Base-by-base conservation (phyloP, 208 protist species). In the Trypanosoma boissoni region DNA sequence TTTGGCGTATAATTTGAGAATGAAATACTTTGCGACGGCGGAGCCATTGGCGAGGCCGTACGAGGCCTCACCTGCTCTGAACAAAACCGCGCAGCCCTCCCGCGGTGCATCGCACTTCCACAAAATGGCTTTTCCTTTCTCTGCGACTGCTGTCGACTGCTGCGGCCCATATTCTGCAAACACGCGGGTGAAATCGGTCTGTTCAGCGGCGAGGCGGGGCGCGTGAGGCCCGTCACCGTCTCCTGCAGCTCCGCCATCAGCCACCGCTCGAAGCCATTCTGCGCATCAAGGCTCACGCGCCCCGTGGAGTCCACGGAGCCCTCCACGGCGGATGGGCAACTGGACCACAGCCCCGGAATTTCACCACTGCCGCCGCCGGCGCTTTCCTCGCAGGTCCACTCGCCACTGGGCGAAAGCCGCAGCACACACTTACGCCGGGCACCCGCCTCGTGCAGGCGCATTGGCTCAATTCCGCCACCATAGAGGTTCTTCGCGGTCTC, bases 191-290 rank as follows among this genome's bases (percentile, higher is more conserved):
- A n/a, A n/a, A n/a, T n/a, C n/a, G 34, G 34, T 9, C 50, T 9
- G 34, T n/a, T 44, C 23, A 9, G 16, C 8, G 10, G 50, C 24
- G 37, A 10, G 12, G 18, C 9, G 16, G 49, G 32, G 20, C 48
- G 37, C 23, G 41, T 27, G 52, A 79, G 58, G 21, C 71, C 66
- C 41, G 64, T 57, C 73, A 79, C 70, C 57, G 76, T 62, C 27
- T 86, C 67, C 46, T 73, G 67, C 14, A 68, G 24, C 58, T 66
- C 67, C 42, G 43, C 20, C 39, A 61, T 32, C 2, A 73, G 27
- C 57, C 64, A 63, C 2, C 82, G 74, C 72, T 89, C 82, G 55
- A 83, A 69, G 18, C 81, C 74, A 48, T 81, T 89, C 41, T 72
- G 66, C 7, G 71, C 68, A 50, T 85, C 82, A 14, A 85, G 34